Evolutionary conservation across 2,329 filamentous ascomycete genomes (phyloP), one percentile per base, ranked within the genome.

Genomic region (Pseudomassariella vexata): DNA sequence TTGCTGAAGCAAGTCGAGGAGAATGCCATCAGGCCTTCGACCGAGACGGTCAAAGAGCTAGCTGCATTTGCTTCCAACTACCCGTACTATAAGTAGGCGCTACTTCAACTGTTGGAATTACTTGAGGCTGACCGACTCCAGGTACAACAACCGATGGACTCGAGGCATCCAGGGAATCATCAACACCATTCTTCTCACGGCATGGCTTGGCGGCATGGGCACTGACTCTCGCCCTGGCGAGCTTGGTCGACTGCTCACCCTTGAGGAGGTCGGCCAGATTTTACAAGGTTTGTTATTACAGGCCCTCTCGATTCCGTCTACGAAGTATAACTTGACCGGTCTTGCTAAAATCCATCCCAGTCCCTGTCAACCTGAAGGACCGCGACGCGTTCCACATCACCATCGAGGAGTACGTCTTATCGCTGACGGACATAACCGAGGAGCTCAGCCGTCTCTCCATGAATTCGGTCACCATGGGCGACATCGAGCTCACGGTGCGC

Each of bases 371-470:
- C 55, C 73, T 95, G 50, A 94, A 94, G 59, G 83, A 90, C 50
- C 69, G 75, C 40, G 90, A 96, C 56, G 76, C 79, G 30, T 98
- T 98, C 71, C 92, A 98, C 58, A 70, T 98, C 49, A 94, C 88
- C 25, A 90, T 96, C 49, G 92, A 98, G 62, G 92, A 98, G 62
- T 98, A 98, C 60, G 79, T 98, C 16, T 80, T 94, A 38, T 81
- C 87, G 10, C 70, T 96, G 37, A 90, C 92, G 37, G 78, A 81
- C 38, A 76, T 96, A 38, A 85, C 92, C 23, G 88, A 95, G 52
- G 92, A 98, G 63, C 74, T 98, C 49, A 74, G 85, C 38, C 86
- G 90, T 24, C 76, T 98, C 36, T 88, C 92, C 20, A 86, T 92
- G 60, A 98, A 98, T 63, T 83, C 86, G 5, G 92, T 98, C 44